Evolutionary conservation across 345 rosid species (phyloP).

Genomic region (Eucalyptus decipiens): DNA sequence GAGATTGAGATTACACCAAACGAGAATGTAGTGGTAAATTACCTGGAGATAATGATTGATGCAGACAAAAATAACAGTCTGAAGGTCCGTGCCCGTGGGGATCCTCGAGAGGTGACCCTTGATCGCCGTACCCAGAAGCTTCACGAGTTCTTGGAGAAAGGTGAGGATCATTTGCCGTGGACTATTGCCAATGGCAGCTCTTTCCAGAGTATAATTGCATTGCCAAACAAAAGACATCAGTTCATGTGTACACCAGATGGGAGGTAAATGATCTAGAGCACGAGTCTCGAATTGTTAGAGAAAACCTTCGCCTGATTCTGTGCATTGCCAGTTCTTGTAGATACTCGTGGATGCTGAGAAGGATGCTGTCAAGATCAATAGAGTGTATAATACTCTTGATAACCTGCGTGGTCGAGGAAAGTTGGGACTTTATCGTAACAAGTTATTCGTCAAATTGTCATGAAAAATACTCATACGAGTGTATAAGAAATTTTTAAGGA

Average conservation of each 20-base stretch:
- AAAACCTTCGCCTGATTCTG: constrained; percentile 87
- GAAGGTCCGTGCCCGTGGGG: constrained; percentile 93
- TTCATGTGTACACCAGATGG: neutral
- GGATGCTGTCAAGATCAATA: constrained; percentile 92
- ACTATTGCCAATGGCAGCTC: constrained; percentile 98
- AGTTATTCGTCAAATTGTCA: neutral
- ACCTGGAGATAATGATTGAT: constrained; percentile 13
- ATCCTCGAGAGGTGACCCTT: constrained; percentile 93
- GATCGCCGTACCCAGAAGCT: constrained; percentile 90
- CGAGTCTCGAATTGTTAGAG: neutral
- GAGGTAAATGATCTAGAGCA: neutral
- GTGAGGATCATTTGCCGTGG: constrained; percentile 95
- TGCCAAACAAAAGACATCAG: neutral
- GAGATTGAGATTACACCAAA: neutral
- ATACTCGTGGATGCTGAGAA: constrained; percentile 87
- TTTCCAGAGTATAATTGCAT: constrained; percentile 3
- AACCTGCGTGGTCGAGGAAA: constrained; percentile 35
- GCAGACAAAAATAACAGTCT: constrained; percentile 87
- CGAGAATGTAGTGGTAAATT: neutral
- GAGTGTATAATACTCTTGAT: constrained; percentile 92
- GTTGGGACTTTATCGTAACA: neutral
- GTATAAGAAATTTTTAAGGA: neutral
- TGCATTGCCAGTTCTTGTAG: constrained; percentile 96
- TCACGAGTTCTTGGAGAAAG: constrained; percentile 92
- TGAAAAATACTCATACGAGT: neutral